phyloP scores from a whole-genome alignment of 2,329 filamentous ascomycete species.

The Westerdykella sp. region DNA sequence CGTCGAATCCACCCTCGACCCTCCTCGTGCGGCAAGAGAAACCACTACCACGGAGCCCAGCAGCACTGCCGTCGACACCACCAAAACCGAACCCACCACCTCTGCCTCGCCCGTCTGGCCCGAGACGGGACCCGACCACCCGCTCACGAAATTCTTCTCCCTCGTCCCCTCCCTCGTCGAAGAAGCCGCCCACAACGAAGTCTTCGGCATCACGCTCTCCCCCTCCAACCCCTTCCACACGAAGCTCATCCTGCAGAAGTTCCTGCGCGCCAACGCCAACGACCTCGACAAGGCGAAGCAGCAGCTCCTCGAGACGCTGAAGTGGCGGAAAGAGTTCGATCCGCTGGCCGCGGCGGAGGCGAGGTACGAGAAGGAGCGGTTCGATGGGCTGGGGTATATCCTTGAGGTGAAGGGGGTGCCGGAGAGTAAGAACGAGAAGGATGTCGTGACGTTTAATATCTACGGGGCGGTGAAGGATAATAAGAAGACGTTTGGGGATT shows the following conservation, averaged over 20 bases:
- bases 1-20: too few relatives aligned
- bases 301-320: conserved; percentile 71
- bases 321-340: conserved; percentile 74
- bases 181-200: conserved; percentile 61
- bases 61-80: not conserved
- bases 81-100: not conserved
- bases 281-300: conserved; percentile 67
- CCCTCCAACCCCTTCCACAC: conserved; percentile 58
- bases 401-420: conserved; percentile 59
- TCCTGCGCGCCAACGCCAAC: conserved; percentile 80
- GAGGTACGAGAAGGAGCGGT: conserved; percentile 62
- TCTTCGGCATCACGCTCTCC: conserved; percentile 74
- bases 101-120: conserved; percentile 28
- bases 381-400: conserved; percentile 72
- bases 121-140: conserved; percentile 33
- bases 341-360: conserved; percentile 59
- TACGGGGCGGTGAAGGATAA: conserved; percentile 83
- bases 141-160: conserved; percentile 52
- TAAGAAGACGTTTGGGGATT: conserved; percentile 71
- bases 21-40: too few relatives aligned
- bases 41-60: too few relatives aligned
- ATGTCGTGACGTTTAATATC: conserved; percentile 83
- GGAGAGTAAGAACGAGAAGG: conserved; percentile 50
- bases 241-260: conserved; percentile 84
- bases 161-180: conserved; percentile 54